Conservation (phyloP, 345 rosid species). For the Melaleuca quinquenervia region DNA sequence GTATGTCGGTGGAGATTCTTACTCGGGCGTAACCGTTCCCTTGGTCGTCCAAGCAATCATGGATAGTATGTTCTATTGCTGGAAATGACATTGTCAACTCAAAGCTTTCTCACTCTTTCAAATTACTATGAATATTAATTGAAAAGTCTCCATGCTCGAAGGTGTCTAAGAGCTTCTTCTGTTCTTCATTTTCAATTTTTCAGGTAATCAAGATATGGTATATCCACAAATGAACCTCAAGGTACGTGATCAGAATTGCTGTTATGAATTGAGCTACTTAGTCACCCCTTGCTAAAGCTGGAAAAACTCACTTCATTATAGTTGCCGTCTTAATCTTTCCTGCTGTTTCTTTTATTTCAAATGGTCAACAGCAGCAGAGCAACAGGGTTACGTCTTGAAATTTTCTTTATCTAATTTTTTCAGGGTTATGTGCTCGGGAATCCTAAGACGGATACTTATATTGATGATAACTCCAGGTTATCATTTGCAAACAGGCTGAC, state of each 20-base stretch:
- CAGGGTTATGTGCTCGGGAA: constrained; percentile 8
- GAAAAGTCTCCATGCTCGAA: background rate
- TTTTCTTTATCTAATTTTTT: background rate
- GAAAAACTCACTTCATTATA: background rate
- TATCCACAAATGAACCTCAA: background rate
- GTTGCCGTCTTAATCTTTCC: background rate
- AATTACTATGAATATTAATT: background rate
- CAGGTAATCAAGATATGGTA: background rate
- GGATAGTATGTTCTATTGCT: background rate
- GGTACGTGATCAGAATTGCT: background rate
- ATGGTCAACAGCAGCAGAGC: background rate
- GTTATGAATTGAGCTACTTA: background rate
- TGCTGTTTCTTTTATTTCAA: background rate
- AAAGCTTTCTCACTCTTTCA: background rate
- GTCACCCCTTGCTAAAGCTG: background rate
- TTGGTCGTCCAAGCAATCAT: background rate
- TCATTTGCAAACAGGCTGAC: constrained; percentile 2
- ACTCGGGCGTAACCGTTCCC: constrained; percentile 5
- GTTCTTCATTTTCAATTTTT: background rate
- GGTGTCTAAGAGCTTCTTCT: background rate
- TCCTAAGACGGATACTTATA: constrained; percentile 2
- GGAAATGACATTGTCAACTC: background rate
- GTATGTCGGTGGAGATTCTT: constrained; percentile 5
- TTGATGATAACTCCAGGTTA: constrained; percentile 3
- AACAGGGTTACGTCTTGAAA: background rate